Evolutionary conservation across 371 early-diverging fungal genomes (phyloP).

Genomic region (Dinochytrium kinnereticum): DNA sequence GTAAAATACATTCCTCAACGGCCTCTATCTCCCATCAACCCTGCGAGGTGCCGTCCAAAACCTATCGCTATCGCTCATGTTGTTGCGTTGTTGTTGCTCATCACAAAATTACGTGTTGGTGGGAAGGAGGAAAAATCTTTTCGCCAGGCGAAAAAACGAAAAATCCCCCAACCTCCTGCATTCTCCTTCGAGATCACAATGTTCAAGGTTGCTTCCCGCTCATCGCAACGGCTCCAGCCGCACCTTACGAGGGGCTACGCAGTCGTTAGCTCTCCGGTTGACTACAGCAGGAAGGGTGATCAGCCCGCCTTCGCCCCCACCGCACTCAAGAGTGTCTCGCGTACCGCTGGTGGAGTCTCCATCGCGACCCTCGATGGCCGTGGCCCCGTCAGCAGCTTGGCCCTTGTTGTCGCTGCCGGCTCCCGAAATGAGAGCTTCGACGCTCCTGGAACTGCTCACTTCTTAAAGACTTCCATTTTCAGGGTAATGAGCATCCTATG

Average conservation of each 20-base stretch:
- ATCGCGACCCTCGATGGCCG: constrained; percentile 52
- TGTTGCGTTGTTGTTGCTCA: too few relatives aligned
- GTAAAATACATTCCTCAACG: too few relatives aligned
- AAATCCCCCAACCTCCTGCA: too few relatives aligned
- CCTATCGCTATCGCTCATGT: too few relatives aligned
- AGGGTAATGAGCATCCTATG: constrained; percentile 65
- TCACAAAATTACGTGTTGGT: too few relatives aligned
- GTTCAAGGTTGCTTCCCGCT: background rate
- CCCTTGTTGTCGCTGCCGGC: constrained; percentile 90
- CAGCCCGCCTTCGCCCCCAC: constrained; percentile 47
- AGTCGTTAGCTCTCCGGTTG: constrained; percentile 33
- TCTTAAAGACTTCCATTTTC: constrained; percentile 89
- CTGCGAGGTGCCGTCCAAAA: too few relatives aligned
- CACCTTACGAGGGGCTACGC: constrained; percentile 13
- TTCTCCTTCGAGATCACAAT: background rate
- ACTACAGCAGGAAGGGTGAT: constrained; percentile 49
- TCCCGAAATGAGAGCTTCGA: constrained; percentile 79
- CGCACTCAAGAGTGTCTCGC: constrained; percentile 41
- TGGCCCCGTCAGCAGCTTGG: constrained; percentile 77
- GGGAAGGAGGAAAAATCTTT: too few relatives aligned
- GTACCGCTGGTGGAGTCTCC: constrained; percentile 40
- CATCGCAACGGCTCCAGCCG: background rate
- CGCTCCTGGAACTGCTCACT: constrained; percentile 83
- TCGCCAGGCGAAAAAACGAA: too few relatives aligned
- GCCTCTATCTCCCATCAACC: too few relatives aligned